Percentiles rank a stretch among this genome's conserved stretches.
phyloP scores from a whole-genome alignment of 352 stramenopile species.

The Pseudoperonospora humuli region DNA sequence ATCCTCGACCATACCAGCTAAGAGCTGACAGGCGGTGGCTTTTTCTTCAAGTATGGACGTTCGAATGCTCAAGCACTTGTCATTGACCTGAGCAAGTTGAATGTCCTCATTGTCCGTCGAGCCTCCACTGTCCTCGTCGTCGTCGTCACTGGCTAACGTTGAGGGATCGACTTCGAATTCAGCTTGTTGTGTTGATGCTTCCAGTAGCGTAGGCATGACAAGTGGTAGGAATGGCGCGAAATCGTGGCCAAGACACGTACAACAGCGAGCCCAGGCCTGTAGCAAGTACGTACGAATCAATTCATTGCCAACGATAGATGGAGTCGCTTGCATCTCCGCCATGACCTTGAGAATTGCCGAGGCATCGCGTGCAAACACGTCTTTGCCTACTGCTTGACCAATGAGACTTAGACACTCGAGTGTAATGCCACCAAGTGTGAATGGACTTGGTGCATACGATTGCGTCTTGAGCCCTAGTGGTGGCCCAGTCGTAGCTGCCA shows the following conservation, averaged over 20 bases:
- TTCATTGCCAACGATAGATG: constrained; percentile 70
- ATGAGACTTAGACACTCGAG: constrained; percentile 81
- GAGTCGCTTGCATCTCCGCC: constrained; percentile 79
- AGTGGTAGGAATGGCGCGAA: constrained; percentile 74
- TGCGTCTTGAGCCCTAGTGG: constrained; percentile 19
- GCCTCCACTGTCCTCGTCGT: constrained; percentile 37
- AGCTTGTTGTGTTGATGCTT: constrained; percentile 69
- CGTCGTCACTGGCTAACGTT: constrained; percentile 40
- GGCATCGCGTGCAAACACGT: constrained; percentile 60
- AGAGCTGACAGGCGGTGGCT: constrained; percentile 70
- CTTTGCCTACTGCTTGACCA: constrained; percentile 63
- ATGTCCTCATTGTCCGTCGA: constrained; percentile 66
- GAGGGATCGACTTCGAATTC: constrained; percentile 76
- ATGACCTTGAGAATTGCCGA: constrained; percentile 78
- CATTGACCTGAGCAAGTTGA: constrained; percentile 77
- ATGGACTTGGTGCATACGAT: constrained; percentile 36
- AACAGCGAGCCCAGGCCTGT: constrained; percentile 72
- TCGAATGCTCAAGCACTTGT: constrained; percentile 75
- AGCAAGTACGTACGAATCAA: constrained; percentile 78
- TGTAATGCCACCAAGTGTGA: constrained; percentile 78
- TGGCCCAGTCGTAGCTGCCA: constrained; percentile 14
- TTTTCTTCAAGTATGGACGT: constrained; percentile 81
- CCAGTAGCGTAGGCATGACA: constrained; percentile 76
- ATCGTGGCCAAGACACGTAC: constrained; percentile 63
- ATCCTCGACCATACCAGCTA: constrained; percentile 67